Percentiles rank a stretch among this genome's conserved stretches.
phyloP scores from a whole-genome alignment of 495 filamentous ascomycete genomes.

The Aspergillus funiculosus region DNA sequence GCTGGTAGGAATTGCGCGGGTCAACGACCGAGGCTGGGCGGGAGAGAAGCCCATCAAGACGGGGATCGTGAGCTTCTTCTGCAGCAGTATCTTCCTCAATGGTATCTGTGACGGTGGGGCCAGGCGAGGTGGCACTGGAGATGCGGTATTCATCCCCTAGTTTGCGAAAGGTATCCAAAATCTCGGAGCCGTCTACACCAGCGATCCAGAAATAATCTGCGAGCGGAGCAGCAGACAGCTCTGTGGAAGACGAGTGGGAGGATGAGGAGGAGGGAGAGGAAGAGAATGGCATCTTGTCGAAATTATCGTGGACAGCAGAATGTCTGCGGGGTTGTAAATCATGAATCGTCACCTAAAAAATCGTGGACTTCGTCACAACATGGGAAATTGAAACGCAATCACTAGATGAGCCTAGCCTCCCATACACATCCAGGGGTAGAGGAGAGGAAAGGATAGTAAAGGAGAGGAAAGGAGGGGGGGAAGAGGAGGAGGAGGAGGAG shows the following conservation, averaged over 20 bases:
- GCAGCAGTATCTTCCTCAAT: conserved; percentile 77
- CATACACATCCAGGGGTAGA: no score
- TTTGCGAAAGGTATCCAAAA: conserved; percentile 41
- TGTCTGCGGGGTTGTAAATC: conserved; percentile 22
- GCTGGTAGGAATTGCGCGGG: conserved; percentile 60
- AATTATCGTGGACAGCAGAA: conserved; percentile 7
- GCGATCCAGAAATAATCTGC: conserved; percentile 99
- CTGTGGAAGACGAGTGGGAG: conserved; percentile 21
- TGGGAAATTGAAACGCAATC: conserved; percentile 20
- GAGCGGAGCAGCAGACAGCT: conserved; percentile 65
- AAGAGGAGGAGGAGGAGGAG: no score
- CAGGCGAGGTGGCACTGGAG: conserved; percentile 39
- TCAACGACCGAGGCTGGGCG: conserved; percentile 54
- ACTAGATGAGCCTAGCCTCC: conserved; percentile 11
- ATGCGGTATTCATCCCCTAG: conserved; percentile 50
- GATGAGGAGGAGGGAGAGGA: conserved; percentile 24
- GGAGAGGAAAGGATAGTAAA: no score
- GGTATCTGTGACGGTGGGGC: conserved; percentile 60
- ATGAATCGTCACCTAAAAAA: conserved; percentile 22
- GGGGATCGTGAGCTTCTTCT: conserved; percentile 44
- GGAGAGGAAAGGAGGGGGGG: conserved; percentile 22
- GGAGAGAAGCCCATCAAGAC: conserved; percentile 31
- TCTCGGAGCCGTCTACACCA: conserved; percentile 68
- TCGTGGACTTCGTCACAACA: conserved; percentile 32
- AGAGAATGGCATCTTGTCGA: conserved; percentile 26